Percentiles rank a stretch among this genome's conserved stretches.
These are phyloP conservation scores for Vaccinium darrowii DNA, from an alignment of 148 eudicot genomes.

Conservation along the genomic window DNA sequence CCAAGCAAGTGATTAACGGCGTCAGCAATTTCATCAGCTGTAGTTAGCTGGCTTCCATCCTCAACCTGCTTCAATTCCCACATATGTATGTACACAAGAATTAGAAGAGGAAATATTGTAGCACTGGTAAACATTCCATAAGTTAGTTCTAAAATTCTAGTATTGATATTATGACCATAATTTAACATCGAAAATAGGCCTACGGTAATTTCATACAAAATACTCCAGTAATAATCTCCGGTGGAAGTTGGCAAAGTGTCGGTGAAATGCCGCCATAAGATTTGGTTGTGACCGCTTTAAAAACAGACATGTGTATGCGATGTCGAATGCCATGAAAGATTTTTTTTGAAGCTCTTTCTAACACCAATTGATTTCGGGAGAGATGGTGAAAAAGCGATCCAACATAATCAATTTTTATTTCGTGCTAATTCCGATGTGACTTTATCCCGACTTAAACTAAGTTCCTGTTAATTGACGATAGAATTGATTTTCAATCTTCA, in stretches of 20 bases:
- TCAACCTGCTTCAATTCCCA: conserved; percentile 46
- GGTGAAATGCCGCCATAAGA: neutral
- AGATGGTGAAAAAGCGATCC: too few relatives aligned
- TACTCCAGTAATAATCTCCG: neutral
- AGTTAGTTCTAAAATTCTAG: too few relatives aligned
- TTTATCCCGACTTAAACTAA: neutral
- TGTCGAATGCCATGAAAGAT: too few relatives aligned
- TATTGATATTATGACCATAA: neutral
- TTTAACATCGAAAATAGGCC: neutral
- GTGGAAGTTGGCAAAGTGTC: neutral
- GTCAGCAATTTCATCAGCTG: conserved; percentile 69
- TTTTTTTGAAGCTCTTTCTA: too few relatives aligned
- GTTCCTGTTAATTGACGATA: neutral
- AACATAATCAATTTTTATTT: neutral
- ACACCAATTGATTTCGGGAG: too few relatives aligned
- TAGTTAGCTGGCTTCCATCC: conserved; percentile 59
- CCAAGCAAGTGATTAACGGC: conserved; percentile 56
- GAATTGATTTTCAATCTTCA: neutral
- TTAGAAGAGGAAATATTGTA: neutral
- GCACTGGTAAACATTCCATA: too few relatives aligned
- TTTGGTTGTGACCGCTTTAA: too few relatives aligned
- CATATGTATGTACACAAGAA: neutral
- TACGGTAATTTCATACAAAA: too few relatives aligned
- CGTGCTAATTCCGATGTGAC: neutral
- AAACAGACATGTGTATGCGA: too few relatives aligned